Percentiles rank a stretch among this genome's conserved stretches.
phyloP scores from a whole-genome alignment of 1,284 basidiomycete genomes.

The Microstroma glucosiphilum region DNA sequence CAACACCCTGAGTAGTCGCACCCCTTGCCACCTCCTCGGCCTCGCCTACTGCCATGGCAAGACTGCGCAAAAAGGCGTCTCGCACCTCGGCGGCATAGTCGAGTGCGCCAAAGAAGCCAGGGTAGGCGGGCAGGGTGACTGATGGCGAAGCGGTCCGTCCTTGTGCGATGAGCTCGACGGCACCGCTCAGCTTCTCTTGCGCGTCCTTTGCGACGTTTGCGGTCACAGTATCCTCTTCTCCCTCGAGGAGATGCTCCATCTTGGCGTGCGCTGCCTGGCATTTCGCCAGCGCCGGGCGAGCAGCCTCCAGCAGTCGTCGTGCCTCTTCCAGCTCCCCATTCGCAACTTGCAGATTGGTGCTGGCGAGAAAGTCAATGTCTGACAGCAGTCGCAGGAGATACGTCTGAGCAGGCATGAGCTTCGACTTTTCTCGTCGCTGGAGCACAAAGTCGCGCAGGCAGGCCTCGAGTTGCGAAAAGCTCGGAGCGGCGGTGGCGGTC shows the following conservation, averaged over 20 bases:
- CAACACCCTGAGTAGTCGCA: conserved; percentile 66
- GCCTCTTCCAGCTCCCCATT: conserved; percentile 72
- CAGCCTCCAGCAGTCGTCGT: conserved; percentile 63
- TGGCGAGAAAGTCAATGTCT: conserved; percentile 80
- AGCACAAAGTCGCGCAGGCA: conserved; percentile 90
- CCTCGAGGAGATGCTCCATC: conserved; percentile 72
- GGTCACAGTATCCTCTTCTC: conserved; percentile 69
- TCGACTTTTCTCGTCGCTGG: conserved; percentile 87
- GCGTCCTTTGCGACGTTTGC: conserved; percentile 59
- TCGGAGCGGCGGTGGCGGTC: conserved; percentile 13
- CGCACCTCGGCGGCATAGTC: conserved; percentile 83
- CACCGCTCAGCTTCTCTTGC: conserved; percentile 57
- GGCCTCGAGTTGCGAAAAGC: conserved; percentile 85
- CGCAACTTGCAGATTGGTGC: conserved; percentile 80
- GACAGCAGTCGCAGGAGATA: conserved; percentile 82
- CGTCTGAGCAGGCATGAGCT: conserved; percentile 88
- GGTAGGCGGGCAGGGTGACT: conserved; percentile 63
- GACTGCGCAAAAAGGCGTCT: conserved; percentile 66
- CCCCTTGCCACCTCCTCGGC: conserved; percentile 78
- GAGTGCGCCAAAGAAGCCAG: conserved; percentile 78
- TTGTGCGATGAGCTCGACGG: conserved; percentile 69
- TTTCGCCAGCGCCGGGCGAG: conserved; percentile 77
- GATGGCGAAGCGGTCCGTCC: conserved; percentile 59
- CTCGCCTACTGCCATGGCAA: conserved; percentile 73
- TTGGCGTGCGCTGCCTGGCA: conserved; percentile 69